Conservation (phyloP, 345 rosid genomes). For the Microthlaspi erraticum region DNA sequence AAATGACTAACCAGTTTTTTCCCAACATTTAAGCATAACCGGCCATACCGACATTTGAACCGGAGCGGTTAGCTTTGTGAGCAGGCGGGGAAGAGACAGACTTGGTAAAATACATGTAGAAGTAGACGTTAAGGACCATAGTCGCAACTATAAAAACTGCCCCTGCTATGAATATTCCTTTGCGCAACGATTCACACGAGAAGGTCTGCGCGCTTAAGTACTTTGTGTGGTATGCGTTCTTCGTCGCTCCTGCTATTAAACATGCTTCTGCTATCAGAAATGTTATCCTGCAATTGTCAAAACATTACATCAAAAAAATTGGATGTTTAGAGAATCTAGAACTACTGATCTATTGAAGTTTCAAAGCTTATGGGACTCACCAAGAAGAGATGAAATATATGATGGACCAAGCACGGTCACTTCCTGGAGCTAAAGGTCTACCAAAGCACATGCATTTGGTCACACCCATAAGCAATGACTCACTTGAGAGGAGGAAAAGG, state of each 20-base stretch:
- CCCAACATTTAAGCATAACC: constrained; percentile 61
- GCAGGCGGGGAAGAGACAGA: constrained; percentile 61
- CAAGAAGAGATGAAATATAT: constrained; percentile 86
- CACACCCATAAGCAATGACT: constrained; percentile 88
- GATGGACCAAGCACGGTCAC: constrained; percentile 92
- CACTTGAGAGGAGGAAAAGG: constrained; percentile 85
- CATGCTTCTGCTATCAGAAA: constrained; percentile 95
- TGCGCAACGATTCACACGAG: constrained; percentile 81
- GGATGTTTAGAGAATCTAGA: background rate
- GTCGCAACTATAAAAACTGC: constrained; percentile 89
- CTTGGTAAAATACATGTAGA: constrained; percentile 83
- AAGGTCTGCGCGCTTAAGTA: constrained; percentile 77
- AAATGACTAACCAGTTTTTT: constrained; percentile 21
- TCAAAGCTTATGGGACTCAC: constrained; percentile 46
- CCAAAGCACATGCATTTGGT: constrained; percentile 98
- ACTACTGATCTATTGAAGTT: background rate
- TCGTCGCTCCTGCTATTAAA: constrained; percentile 83
- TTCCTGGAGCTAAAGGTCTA: constrained; percentile 80
- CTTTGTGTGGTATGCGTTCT: constrained; percentile 96
- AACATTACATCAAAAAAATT: background rate
- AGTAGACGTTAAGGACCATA: constrained; percentile 88
- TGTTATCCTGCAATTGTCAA: constrained; percentile 57
- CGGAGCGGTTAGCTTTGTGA: constrained; percentile 61
- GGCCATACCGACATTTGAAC: constrained; percentile 75
- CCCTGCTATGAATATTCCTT: constrained; percentile 90